phyloP scores from a whole-genome alignment of 106 monocot species.

The Allium sativum region DNA sequence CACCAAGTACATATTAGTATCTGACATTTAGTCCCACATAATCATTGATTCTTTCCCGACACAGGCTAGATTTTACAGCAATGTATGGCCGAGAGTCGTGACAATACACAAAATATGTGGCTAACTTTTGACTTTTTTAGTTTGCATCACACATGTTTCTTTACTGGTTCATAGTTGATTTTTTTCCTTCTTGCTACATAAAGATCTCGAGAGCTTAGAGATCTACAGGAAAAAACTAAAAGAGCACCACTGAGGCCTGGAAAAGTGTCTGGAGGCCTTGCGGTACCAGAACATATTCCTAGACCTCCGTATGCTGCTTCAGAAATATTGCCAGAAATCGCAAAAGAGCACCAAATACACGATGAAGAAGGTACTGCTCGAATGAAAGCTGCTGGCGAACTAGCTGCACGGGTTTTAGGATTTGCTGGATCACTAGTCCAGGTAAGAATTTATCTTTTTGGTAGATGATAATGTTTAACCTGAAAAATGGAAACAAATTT shows the following conservation, averaged over 20 bases:
- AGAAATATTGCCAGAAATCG: conserved; percentile 58
- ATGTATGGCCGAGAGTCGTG: too few relatives aligned
- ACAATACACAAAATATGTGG: too few relatives aligned
- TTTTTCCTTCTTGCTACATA: neutral
- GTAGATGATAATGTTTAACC: neutral
- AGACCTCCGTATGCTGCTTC: conserved; percentile 82
- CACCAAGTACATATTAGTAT: too few relatives aligned
- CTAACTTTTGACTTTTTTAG: too few relatives aligned
- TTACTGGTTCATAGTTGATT: too few relatives aligned
- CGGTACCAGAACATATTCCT: conserved; percentile 73
- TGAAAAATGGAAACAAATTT: neutral
- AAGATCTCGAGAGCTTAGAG: conserved; percentile 59
- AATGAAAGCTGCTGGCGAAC: conserved; percentile 89
- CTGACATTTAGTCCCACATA: too few relatives aligned
- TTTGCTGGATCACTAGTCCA: conserved; percentile 83
- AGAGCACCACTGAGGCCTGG: conserved; percentile 74
- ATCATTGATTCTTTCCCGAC: too few relatives aligned
- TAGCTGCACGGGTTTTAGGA: conserved; percentile 89
- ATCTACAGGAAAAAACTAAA: conserved; percentile 45
- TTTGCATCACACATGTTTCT: too few relatives aligned
- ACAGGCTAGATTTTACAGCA: too few relatives aligned
- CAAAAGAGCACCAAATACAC: conserved; percentile 59
- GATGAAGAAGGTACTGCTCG: conserved; percentile 70
- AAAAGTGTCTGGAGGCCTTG: conserved; percentile 52
- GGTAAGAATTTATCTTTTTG: conserved; percentile 26